Percentiles rank a stretch among this genome's conserved stretches.
These are phyloP conservation scores for Picochlorum sp. DNA, from an alignment of 139 green algal species.

Conservation along the genomic window DNA sequence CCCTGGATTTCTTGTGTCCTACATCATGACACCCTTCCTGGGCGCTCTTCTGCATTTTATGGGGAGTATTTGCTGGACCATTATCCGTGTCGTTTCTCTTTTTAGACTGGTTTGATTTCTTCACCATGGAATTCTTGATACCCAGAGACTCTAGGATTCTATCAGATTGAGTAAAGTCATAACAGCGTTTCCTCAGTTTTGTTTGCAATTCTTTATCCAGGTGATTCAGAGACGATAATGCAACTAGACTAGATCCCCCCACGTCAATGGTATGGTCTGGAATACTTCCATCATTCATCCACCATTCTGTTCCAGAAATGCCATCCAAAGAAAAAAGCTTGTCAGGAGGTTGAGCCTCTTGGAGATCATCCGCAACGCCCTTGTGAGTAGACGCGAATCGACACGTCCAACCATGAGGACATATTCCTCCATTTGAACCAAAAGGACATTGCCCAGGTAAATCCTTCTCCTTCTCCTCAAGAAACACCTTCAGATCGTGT, in stretches of 20 bases:
- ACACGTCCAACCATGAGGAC: slow-evolving; percentile 51
- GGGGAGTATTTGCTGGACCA: neutral
- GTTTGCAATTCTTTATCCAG: neutral
- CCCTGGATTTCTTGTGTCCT: slow-evolving; percentile 25
- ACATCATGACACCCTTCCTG: slow-evolving; percentile 19
- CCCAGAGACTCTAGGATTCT: slow-evolving; percentile 43
- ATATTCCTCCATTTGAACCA: slow-evolving; percentile 7
- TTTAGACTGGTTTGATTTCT: neutral
- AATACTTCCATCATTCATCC: slow-evolving; percentile 4
- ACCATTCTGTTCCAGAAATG: slow-evolving; percentile 1
- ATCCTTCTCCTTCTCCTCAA: slow-evolving; percentile 50
- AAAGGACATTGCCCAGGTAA: slow-evolving; percentile 71
- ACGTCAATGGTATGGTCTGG: neutral
- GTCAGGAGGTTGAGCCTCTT: neutral
- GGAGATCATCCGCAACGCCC: neutral
- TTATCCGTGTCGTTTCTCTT: neutral
- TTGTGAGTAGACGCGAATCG: slow-evolving; percentile 50
- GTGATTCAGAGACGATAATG: neutral
- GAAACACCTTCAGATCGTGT: slow-evolving; percentile 58
- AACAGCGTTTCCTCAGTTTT: slow-evolving; percentile 31
- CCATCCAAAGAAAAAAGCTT: neutral
- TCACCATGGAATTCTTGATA: slow-evolving; percentile 14
- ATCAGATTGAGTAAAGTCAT: slow-evolving; percentile 60
- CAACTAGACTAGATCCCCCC: too few relatives aligned
- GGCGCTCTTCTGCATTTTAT: neutral